Base-by-base conservation (phyloP, 371 early-diverging fungal genomes). In the Apophysomyces variabilis region DNA sequence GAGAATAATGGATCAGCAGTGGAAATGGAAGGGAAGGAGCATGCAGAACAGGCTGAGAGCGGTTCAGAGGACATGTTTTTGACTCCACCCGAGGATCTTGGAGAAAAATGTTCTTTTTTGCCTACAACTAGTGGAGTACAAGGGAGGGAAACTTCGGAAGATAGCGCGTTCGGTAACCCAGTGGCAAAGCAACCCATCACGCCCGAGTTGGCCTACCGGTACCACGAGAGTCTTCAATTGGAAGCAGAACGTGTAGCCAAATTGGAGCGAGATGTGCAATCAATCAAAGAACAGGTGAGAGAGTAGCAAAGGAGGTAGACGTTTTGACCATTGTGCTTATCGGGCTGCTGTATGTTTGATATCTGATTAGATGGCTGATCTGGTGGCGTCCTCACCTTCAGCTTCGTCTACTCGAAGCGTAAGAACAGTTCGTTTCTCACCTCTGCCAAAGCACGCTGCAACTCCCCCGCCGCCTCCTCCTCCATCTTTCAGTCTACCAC, bases 261-360 rank as follows among this genome's bases (percentile, higher is more conserved):
- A 46, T 60, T 65, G 60, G 66, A 65, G 47, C 38, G 50, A 11
- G 45, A 47, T 39, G 60, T 65, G 5, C 54, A 60, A 50, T 16
- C 38, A 26, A 58, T 65, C 50, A 45, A 60, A 65, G 47, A 59
- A 32, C 60, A 65, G 66, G 66, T 65, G 11, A 58, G 58, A 58
- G 0, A 50, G 0, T 18, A 26, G 35, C 3, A 21, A 26, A 21
- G 0, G 9, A 4, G 21, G 21, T 50, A 4, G 3, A 18, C 21
- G 16, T 50, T 47, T 1, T 18, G 13, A n/a, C 18, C 16, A 14
- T 47, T 47, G 32, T 26, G 32, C 32, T 26, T 26, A 26, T 26
- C 3, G 32, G 32, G 3, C 32, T 26, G 32, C 32, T 26, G 32
- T 26, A 3, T 26, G 32, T 26, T 26, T 26, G 32, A 26, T 26